Conservation (phyloP, 495 filamentous ascomycete species). For the Penicillium salamii region DNA sequence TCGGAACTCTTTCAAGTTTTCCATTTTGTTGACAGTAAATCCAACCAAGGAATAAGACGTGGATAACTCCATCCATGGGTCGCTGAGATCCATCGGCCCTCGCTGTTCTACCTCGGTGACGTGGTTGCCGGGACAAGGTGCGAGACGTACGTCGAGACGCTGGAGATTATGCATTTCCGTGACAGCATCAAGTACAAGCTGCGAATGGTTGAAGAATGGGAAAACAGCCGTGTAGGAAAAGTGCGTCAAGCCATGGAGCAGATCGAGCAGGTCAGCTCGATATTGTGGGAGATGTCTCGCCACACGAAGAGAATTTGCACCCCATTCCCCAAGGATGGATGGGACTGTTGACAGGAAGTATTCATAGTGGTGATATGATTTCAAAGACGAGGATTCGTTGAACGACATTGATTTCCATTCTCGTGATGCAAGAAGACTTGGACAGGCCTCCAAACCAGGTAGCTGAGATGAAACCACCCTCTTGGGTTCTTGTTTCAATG, state of each 20-base stretch:
- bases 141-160: conserved; percentile 31
- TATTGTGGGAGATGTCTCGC: not conserved
- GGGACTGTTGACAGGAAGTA: conserved; percentile 40
- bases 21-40: conserved; percentile 24
- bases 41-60: conserved; percentile 39
- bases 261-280: not conserved
- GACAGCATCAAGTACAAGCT: conserved; percentile 31
- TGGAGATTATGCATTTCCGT: conserved; percentile 27
- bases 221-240: conserved; percentile 44
- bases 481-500: conserved; percentile 20
- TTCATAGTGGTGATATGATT: conserved; percentile 44
- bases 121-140: conserved; percentile 29
- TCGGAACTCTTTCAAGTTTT: conserved; percentile 22
- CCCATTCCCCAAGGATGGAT: conserved; percentile 35
- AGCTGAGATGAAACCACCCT: not conserved
- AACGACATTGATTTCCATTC: conserved; percentile 36
- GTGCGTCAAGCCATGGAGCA: conserved; percentile 23
- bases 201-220: conserved; percentile 45
- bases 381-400: conserved; percentile 42
- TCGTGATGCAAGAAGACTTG: conserved; percentile 21
- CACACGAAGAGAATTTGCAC: conserved; percentile 6
- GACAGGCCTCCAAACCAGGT: conserved; percentile 9
- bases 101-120: conserved; percentile 36
- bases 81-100: conserved; percentile 41
- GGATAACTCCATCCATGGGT: conserved; percentile 45